Evolutionary conservation across 139 green algal species (phyloP).

Genomic region (Astrephomene gubernaculifera): DNA sequence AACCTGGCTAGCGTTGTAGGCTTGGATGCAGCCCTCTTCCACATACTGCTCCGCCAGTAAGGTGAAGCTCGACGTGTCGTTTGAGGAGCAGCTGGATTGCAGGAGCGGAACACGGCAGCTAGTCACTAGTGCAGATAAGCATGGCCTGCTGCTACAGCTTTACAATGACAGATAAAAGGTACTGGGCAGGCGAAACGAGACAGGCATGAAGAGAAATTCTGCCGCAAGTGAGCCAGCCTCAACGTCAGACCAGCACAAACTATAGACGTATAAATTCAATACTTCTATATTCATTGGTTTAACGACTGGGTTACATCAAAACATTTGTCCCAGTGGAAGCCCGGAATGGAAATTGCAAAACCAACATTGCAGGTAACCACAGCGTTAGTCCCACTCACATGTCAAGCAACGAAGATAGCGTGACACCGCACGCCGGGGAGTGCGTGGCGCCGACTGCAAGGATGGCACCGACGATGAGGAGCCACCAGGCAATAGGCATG

Average conservation of each 20-base stretch:
- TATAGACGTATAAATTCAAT: neutral
- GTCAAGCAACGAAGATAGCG: neutral
- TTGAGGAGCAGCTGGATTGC: neutral
- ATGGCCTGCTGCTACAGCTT: neutral
- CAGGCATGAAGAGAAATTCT: too few relatives aligned
- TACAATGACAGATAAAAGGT: neutral
- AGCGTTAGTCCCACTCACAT: too few relatives aligned
- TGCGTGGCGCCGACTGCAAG: neutral
- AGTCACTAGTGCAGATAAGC: neutral
- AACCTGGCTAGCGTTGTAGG: neutral
- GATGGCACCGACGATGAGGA: neutral
- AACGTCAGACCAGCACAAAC: too few relatives aligned
- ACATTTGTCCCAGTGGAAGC: neutral
- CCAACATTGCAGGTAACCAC: neutral
- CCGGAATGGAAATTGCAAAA: neutral
- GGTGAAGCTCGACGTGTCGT: neutral
- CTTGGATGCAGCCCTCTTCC: neutral
- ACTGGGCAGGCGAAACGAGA: too few relatives aligned
- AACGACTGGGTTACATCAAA: neutral
- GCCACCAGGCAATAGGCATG: too few relatives aligned
- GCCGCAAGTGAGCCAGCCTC: too few relatives aligned
- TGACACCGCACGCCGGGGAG: neutral
- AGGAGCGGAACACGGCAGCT: neutral
- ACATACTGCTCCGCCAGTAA: neutral
- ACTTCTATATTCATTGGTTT: neutral